Evolutionary conservation across 1,284 basidiomycete species (phyloP), one percentile per base, ranked within the genome.

Genomic region (Ceratobasidium sp.): DNA sequence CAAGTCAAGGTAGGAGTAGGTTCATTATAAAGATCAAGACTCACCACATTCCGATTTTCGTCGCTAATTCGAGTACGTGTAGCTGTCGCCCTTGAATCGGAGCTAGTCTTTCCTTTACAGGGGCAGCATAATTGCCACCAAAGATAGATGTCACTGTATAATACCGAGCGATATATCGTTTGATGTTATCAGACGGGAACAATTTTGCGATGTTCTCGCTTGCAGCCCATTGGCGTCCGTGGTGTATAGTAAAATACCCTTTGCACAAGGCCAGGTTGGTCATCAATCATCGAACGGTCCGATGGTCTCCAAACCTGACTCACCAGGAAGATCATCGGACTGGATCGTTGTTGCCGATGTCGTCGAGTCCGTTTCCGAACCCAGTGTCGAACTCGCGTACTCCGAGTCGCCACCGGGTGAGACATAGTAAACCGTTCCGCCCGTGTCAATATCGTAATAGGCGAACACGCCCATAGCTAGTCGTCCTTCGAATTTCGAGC

Each of bases 251-350:
- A 41, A 64, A 64, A 21, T 45, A 64, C 3, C 34, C 58, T 60
- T n/a, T 10, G 26, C 36, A n/a, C 16, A n/a, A 50, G 18, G 46
- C 16, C n/a, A 50, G n/a, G 23, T 18, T n/a, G n/a, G 23, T 8
- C 10, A 45, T n/a, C 16, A 18, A 39, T 39, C 8, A 39, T 14
- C 8, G 8, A 10, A n/a, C 14, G 8, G 36, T 14, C 43, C 36
- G 14, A 39, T 39, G 14, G 6, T 39, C 36, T 6, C 36, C 14
- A 6, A 39, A 39, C 14, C 36, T 39, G 5, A 16, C 62, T 39
- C n/a, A 67, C 62, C 62, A 21, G 26, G 23, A 8, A 67, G 8
- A 5, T 67, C 45, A 14, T 53, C 62, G 16, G 62, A 53, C 12
- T 28, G 28, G 6, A 67, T 67, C 32, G 62, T 67, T 5, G 45